Evolutionary conservation across 2,329 filamentous ascomycete species (phyloP), one percentile per base, ranked within the genome.

Genomic region (Dactylellina haptotyla): DNA sequence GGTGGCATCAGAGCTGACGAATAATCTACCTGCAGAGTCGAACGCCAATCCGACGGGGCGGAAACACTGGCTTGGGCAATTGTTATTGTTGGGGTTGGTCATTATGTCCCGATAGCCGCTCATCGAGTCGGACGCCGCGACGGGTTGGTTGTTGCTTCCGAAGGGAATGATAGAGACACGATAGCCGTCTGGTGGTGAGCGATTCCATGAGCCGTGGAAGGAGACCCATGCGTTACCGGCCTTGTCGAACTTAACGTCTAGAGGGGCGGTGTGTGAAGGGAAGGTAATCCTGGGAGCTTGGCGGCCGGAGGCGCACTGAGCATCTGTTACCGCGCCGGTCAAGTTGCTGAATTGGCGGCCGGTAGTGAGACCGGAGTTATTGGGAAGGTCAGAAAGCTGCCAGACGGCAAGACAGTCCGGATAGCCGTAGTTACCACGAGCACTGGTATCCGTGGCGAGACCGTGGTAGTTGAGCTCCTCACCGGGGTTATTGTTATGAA

Each of bases 391-490:
- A 12, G 81, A 77, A 0, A 85, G 84, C 67, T 85, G 83, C 89
- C 89, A 92, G 6, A 89, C 83, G 0, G 89, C 83, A 77, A 87
- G 90, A 81, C 90, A 92, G 48, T 83, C 80, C 1, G 90, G 90
- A 78, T 92, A 93, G 20, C 90, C 90, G 77, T 89, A 89, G 79
- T 91, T 91, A 4, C 50, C 59, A 18, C 57, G 66, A 2, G 58
- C 28, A 23, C 48, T 23, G 48, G 84, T 84, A n/a, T 83, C 83
- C 46, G 85, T 84, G 2, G 90, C 81, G 66, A 84, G 85, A 2
- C 90, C 89, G 71, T 90, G 86, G 79, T 87, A 91, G 80, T 92
- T 92, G 79, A 93, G 80, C 80, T 92, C 88, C 78, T 92, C 90
- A 14, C 84, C 90, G 0, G 90, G 90, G 77, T 92, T 92, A 77